Percentiles rank a stretch among this genome's conserved stretches.
phyloP scores from a whole-genome alignment of 23 red algal genomes.

The Gracilariopsis chorda region DNA sequence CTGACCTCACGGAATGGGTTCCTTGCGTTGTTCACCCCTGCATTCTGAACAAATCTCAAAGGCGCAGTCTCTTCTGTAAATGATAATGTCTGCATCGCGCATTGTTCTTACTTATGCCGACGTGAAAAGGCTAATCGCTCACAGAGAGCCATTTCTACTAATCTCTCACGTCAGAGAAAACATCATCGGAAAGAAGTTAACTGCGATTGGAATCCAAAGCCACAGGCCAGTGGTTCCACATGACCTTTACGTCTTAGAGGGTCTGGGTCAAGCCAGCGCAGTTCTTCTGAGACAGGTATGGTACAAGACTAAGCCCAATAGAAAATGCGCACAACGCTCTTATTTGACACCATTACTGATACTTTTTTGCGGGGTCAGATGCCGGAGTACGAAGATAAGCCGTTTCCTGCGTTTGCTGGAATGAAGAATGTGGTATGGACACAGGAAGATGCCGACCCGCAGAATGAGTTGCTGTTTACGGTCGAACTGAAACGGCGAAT shows the following conservation, averaged over 20 bases:
- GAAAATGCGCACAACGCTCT: no score
- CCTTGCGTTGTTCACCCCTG: no score
- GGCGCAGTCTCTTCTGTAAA: no score
- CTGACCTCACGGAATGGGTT: no score
- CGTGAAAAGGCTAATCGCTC: neutral
- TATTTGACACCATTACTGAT: neutral
- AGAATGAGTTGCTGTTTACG: neutral
- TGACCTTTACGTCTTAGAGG: conserved; percentile 9
- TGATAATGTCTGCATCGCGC: neutral
- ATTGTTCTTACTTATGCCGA: neutral
- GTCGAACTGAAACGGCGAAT: neutral
- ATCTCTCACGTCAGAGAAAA: neutral
- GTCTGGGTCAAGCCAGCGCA: conserved; percentile 7
- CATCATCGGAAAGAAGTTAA: neutral
- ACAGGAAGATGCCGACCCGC: neutral
- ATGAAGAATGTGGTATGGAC: neutral
- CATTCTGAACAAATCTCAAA: no score
- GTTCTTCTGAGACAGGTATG: conserved; percentile 29
- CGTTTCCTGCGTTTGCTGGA: conserved; percentile 7
- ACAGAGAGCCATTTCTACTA: conserved; percentile 36
- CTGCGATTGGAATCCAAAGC: neutral
- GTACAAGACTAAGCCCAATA: neutral
- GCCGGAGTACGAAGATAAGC: neutral
- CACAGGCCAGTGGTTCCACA: neutral
- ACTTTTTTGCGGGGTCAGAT: neutral